Percentiles rank a stretch among this genome's conserved stretches.
These are phyloP conservation scores for Fusarium sp. DNA, from an alignment of 2,329 filamentous ascomycete genomes.

Conservation along the genomic window DNA sequence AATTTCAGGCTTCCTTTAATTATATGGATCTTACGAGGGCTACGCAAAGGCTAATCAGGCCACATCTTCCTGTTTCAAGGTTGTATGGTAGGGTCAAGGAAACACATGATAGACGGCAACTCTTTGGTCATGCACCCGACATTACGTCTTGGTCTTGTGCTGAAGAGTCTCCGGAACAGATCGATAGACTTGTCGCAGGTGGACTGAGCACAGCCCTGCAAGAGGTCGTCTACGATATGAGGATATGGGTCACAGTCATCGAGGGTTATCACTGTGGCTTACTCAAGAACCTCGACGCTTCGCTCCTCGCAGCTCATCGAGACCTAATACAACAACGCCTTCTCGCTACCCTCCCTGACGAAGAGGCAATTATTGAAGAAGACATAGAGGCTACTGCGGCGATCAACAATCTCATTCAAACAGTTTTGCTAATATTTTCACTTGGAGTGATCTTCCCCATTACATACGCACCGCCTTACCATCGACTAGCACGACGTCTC, in stretches of 20 bases:
- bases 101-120: background rate
- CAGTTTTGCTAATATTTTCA: slow-evolving; percentile 3
- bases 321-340: slow-evolving; percentile 12
- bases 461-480: slow-evolving; percentile 5
- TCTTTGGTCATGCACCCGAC: background rate
- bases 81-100: background rate
- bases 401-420: background rate
- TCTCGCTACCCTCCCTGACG: background rate
- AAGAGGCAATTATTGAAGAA: background rate
- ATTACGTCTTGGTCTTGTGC: fast-evolving
- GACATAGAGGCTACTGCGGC: fast-evolving
- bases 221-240: background rate
- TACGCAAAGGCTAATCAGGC: background rate
- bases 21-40: slow-evolving; percentile 18
- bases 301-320: slow-evolving; percentile 6
- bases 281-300: background rate
- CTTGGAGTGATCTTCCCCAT: background rate
- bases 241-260: background rate
- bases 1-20: slow-evolving; percentile 17
- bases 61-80: background rate
- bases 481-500: background rate
- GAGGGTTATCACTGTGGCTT: background rate
- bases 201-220: background rate
- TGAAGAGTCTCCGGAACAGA: fast-evolving
- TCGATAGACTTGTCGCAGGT: background rate